phyloP scores from a whole-genome alignment of 1,284 basidiomycete genomes.

The Ustilago crameri region DNA sequence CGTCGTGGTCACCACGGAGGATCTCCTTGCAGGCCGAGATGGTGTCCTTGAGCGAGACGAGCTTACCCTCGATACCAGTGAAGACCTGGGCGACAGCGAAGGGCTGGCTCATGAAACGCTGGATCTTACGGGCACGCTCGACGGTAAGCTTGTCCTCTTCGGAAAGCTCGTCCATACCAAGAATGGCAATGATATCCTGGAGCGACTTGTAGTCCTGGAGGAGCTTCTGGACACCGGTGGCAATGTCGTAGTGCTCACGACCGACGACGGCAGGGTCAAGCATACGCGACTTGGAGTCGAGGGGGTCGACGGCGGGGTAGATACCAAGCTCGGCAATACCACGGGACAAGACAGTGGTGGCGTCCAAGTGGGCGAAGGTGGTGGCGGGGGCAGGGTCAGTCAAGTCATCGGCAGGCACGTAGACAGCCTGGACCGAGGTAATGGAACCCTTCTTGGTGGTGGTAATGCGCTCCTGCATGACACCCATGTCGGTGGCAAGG shows the following conservation, averaged over 20 bases:
- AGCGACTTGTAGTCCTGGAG: slow-evolving; percentile 99
- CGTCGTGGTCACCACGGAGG: slow-evolving; percentile 86
- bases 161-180: slow-evolving; percentile 99
- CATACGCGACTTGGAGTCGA: slow-evolving; percentile 99
- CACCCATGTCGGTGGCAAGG: slow-evolving; percentile 99
- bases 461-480: slow-evolving; percentile 98
- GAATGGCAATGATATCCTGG: slow-evolving; percentile 83
- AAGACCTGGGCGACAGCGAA: slow-evolving; percentile 99
- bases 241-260: slow-evolving; percentile 91
- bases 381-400: slow-evolving; percentile 99
- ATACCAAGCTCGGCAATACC: slow-evolving; percentile 99
- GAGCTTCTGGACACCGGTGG: slow-evolving; percentile 95
- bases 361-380: slow-evolving; percentile 99
- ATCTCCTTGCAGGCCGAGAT: slow-evolving; percentile 75
- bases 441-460: slow-evolving; percentile 99
- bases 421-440: slow-evolving; percentile 99
- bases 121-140: slow-evolving; percentile 75
- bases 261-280: slow-evolving; percentile 97
- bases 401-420: slow-evolving; percentile 99
- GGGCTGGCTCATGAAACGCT: slow-evolving; percentile 96
- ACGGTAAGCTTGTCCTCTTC: slow-evolving; percentile 99
- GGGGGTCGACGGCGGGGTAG: slow-evolving; percentile 98
- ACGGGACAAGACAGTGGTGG: slow-evolving; percentile 98
- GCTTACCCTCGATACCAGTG: slow-evolving; percentile 97
- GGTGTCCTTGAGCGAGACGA: slow-evolving; percentile 76